phyloP scores from a whole-genome alignment of 768 basidiomycete species.

The Leccinum arenicola region DNA sequence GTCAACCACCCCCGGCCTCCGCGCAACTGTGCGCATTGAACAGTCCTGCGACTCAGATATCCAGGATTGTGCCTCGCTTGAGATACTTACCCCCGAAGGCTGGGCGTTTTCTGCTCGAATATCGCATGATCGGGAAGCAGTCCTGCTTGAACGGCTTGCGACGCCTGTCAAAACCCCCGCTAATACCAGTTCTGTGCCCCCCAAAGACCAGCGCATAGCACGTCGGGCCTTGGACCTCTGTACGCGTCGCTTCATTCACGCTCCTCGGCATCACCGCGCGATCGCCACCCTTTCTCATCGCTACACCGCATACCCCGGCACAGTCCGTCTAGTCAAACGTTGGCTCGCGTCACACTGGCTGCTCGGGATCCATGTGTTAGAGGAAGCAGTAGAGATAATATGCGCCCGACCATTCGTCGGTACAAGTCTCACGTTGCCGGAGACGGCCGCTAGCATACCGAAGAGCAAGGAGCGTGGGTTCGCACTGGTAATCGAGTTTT shows the following conservation, averaged over 20 bases:
- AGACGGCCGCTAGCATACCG: conserved; percentile 49
- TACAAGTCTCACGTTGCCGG: conserved; percentile 32
- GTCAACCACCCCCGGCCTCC: conserved; percentile 47
- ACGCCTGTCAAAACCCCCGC: conserved; percentile 35
- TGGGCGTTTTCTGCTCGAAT: conserved; percentile 86
- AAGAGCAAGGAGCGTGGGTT: conserved; percentile 81
- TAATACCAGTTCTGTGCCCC: conserved; percentile 7
- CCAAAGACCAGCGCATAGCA: conserved; percentile 52
- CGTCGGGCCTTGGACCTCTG: conserved; percentile 58
- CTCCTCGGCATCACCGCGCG: conserved; percentile 82
- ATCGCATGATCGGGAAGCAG: conserved; percentile 84
- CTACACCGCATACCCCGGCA: conserved; percentile 75
- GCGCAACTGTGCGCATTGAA: conserved; percentile 58
- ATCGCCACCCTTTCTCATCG: conserved; percentile 78
- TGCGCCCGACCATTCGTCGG: conserved; percentile 77
- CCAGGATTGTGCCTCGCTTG: conserved; percentile 68
- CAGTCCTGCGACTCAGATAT: conserved; percentile 51
- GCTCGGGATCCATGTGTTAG: conserved; percentile 64
- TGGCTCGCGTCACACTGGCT: conserved; percentile 94
- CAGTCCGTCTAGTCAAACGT: conserved; percentile 84
- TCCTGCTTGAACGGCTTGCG: conserved; percentile 69
- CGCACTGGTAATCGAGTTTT: conserved; percentile 62
- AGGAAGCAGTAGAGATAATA: conserved; percentile 82
- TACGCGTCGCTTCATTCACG: conserved; percentile 69
- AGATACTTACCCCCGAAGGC: conserved; percentile 76